These are phyloP conservation scores for Botrytis hyacinthi DNA, from an alignment of 2,329 filamentous ascomycete species.

Conservation along the genomic window DNA sequence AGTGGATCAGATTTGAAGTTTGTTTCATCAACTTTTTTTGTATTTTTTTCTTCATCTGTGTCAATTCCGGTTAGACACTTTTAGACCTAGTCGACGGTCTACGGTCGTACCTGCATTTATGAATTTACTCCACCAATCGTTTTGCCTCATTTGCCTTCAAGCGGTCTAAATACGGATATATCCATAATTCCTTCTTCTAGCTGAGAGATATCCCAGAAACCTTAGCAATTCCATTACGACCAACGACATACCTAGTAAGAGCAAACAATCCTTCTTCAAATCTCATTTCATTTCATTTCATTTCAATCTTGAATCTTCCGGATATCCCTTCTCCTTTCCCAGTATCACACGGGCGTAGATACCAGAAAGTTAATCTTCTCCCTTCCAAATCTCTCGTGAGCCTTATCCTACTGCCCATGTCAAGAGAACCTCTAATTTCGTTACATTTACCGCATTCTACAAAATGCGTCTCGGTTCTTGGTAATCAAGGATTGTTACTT, in stretches of 20 bases:
- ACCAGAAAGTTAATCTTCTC: background rate
- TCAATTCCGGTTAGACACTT: background rate
- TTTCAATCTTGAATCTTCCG: background rate
- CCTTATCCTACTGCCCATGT: slow-evolving; percentile 3
- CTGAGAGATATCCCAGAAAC: background rate
- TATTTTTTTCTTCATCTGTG: background rate
- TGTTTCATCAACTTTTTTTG: slow-evolving; percentile 9
- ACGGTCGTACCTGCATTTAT: slow-evolving; percentile 19
- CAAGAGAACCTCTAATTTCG: slow-evolving; percentile 13
- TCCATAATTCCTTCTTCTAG: slow-evolving; percentile 11
- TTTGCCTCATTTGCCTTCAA: background rate
- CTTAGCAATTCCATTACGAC: background rate
- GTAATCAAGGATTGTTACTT: background rate
- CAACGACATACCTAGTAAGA: background rate
- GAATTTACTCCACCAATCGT: slow-evolving; percentile 21
- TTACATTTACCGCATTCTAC: background rate
- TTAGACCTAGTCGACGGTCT: background rate
- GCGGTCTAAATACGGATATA: slow-evolving; percentile 3
- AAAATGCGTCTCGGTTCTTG: background rate
- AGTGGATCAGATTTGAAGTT: slow-evolving; percentile 13
- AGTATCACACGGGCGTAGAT: background rate
- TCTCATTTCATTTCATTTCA: background rate
- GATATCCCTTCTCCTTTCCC: background rate
- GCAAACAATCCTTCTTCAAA: background rate
- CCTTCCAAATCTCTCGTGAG: background rate